Base-by-base conservation (phyloP, 2,329 filamentous ascomycete genomes). In the Xylariales sp. region DNA sequence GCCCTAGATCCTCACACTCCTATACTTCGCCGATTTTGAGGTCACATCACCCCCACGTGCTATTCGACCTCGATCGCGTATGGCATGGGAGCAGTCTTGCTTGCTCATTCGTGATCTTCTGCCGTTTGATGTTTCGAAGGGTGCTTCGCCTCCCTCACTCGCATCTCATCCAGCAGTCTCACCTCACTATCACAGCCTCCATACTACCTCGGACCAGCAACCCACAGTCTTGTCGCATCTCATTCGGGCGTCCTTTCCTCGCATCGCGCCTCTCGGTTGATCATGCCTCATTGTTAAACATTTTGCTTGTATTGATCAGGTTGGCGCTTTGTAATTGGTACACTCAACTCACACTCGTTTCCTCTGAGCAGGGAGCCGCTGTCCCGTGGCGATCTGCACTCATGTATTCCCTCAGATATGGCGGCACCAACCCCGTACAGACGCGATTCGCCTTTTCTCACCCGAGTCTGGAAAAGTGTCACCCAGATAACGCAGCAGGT, bases 361-460 rank as follows among this genome's bases (percentile, higher is more conserved):
- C 33, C 45, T 46, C 27, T 39, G 38, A 38, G 39, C 45, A 53
- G 49, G 40, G 45, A 48, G 48, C 53, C 53, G 50, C 56, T 41
- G 35, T 40, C 25, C 38, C 38, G 54, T 58, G 56, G 56, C 55
- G 48, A 49, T 46, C 49, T 55, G 55, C 55, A 55, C 55, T 51
- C 52, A 61, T 64, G 60, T 58, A 51, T 53, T 50, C 51, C 51
- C 57, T 57, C 55, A 56, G 55, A 56, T 61, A 78, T 78, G 74
- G 69, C 70, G 55, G 60, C 63, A 53, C 62, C 64, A 54, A 64
- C 59, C 55, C 63, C 64, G 48, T 69, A 64, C 54, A 65, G 66
- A 60, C 69, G 70, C 61, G 68, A 64, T 51, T 62, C 71, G 43
- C 73, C 75, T 46, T 78, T 73, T 58, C 69, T 78, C 45, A 71